Evolutionary conservation across 768 basidiomycete genomes (phyloP).

Genomic region (Psilocybe azurescens): DNA sequence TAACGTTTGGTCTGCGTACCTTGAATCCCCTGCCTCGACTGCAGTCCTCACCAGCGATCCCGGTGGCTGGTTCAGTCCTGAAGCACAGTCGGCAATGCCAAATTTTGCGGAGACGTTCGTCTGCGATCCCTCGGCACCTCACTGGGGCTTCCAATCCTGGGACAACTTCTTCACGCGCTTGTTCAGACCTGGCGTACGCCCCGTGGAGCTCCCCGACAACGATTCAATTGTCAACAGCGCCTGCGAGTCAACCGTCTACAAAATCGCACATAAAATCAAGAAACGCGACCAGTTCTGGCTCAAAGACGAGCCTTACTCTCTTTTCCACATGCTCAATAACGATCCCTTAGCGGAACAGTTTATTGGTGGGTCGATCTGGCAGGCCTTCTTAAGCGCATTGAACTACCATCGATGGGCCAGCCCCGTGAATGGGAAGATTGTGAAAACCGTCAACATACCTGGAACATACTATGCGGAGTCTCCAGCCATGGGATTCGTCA

Average conservation of each 20-base stretch:
- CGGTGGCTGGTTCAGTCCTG: slow-evolving; percentile 1
- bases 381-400: slow-evolving; percentile 5
- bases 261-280: neutral
- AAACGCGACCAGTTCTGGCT: slow-evolving; percentile 7
- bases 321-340: slow-evolving; percentile 1
- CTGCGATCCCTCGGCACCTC: neutral
- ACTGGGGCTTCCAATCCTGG: slow-evolving; percentile 1
- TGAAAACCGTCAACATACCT: neutral
- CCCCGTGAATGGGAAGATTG: slow-evolving; percentile 3
- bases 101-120: neutral
- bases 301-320: slow-evolving; percentile 3
- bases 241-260: slow-evolving; percentile 5
- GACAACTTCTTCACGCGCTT: slow-evolving; percentile 7
- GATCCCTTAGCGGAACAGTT: neutral
- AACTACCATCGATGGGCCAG: slow-evolving; percentile 6
- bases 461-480: slow-evolving; percentile 5
- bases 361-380: slow-evolving; percentile 3
- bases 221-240: slow-evolving; percentile 1
- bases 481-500: neutral
- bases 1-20: neutral
- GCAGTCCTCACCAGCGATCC: neutral
- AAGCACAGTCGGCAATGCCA: neutral
- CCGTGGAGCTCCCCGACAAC: neutral
- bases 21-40: neutral
- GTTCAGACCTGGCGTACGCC: slow-evolving; percentile 1